Percentiles rank a stretch among this genome's conserved stretches.
Conservation (phyloP, 345 rosid genomes). For the Raphanus sativus region DNA sequence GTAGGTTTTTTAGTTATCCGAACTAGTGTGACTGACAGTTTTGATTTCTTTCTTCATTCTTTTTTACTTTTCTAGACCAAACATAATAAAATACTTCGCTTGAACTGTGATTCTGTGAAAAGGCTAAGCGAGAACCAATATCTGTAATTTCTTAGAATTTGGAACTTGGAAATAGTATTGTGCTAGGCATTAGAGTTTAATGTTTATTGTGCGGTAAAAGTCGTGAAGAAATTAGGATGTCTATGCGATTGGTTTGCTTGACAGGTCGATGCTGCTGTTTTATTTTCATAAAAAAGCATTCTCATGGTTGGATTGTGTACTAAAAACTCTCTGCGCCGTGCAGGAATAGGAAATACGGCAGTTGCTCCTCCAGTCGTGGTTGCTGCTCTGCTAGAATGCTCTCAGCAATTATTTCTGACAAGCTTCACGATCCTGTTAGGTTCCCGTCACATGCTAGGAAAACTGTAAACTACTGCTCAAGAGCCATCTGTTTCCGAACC, state of each 20-base stretch:
- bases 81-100: too few species aligned
- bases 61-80: too few species aligned
- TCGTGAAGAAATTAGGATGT: background rate
- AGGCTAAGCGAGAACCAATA: background rate
- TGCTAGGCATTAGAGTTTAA: background rate
- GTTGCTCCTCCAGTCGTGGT: background rate
- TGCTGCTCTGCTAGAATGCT: constrained; percentile 9
- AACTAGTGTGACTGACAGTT: too few species aligned
- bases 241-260: too few species aligned
- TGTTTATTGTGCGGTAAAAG: background rate
- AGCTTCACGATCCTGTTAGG: constrained; percentile 23
- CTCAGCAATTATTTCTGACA: constrained; percentile 13
- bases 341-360: constrained; percentile 32
- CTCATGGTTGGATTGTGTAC: background rate
- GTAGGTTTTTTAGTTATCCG: background rate
- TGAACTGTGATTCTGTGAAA: background rate
- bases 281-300: constrained; percentile 1
- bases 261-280: background rate
- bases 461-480: constrained; percentile 28
- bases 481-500: constrained; percentile 29
- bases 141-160: background rate
- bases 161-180: background rate
- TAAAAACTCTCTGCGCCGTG: background rate
- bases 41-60: too few species aligned
- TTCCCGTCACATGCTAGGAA: constrained; percentile 19